Conservation (phyloP, 495 filamentous ascomycete species). For the Friedmanniomyces endolithicus region DNA sequence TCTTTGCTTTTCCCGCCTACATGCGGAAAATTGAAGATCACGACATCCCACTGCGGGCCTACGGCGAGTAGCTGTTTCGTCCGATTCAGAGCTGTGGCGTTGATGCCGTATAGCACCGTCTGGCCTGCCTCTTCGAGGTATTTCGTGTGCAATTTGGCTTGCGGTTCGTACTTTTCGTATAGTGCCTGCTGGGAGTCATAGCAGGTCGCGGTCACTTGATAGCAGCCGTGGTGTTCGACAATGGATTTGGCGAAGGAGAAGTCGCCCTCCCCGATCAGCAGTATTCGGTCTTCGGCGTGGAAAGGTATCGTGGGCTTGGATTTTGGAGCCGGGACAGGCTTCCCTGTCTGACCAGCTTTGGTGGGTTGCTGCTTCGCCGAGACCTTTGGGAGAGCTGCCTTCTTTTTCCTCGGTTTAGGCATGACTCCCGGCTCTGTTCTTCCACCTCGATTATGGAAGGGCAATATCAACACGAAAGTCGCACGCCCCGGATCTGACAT, state of each 20-base stretch:
- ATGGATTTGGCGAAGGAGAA: conserved; percentile 79
- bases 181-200: conserved; percentile 46
- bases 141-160: conserved; percentile 48
- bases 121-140: conserved; percentile 38
- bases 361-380: neutral
- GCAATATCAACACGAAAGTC: no score
- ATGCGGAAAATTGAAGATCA: conserved; percentile 95
- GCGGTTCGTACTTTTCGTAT: conserved; percentile 53
- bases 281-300: conserved; percentile 51
- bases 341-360: neutral
- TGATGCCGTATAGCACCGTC: conserved; percentile 54
- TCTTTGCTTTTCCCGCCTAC: conserved; percentile 83
- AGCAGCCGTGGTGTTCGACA: conserved; percentile 56
- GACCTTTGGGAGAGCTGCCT: neutral
- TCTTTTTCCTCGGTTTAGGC: conserved; percentile 8
- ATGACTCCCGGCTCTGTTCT: neutral
- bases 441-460: no score
- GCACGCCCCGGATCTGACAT: no score
- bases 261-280: conserved; percentile 87
- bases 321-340: neutral
- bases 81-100: conserved; percentile 57
- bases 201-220: conserved; percentile 49
- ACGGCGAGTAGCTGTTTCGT: conserved; percentile 24
- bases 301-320: conserved; percentile 58
- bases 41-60: conserved; percentile 47